Evolutionary conservation across 306 rosid species (phyloP), one percentile per base, ranked within the genome.

Genomic region (Quercus berberidifolia): DNA sequence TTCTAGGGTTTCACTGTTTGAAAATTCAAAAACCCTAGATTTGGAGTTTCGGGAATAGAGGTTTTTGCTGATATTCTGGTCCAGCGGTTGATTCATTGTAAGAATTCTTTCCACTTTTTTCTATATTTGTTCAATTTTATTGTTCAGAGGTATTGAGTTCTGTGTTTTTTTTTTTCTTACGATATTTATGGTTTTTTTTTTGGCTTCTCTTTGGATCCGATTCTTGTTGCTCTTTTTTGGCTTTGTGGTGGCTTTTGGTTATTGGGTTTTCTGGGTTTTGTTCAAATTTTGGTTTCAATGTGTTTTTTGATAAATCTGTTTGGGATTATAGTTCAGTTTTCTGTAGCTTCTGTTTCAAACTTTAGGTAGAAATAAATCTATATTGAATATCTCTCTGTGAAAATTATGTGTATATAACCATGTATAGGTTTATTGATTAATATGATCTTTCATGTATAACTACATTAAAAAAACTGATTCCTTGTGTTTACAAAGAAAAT

Each of bases 21-120:
- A 81, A 79, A 14, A 8, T 41, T 79, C 82, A 41, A 54, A 49
- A 68, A 6, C 74, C 83, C 38, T 7, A 55, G 54, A 26, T 74
- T 80, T 65, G n/a, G 49, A 71, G 46, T 71, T 49, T 79, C 71
- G 30, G 21, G 35, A 56, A 54, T 38, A 75, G 31, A 49, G 51
- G 26, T 30, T 25, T 18, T 49, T n/a, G 13, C 33, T n/a, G 46
- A 55, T 83, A 58, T 41, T 28, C 80, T 3, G 23, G 17, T 46
- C 62, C 23, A 33, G 58, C 77, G 18, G 20, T 38, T 79, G 18
- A 26, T 38, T 75, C 56, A 4, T 64, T 78, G 84, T 84, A 49
- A 76, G 73, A 26, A 11, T 5, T 33, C 35, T 23, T 28, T 17
- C 31, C 7, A 55, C 51, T 38, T 55, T 43, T 78, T 35, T 6